Percentiles rank a stretch among this genome's conserved stretches.
These are phyloP conservation scores for Colletotrichum trifolii DNA, from an alignment of 2,329 filamentous ascomycete genomes.

Conservation along the genomic window DNA sequence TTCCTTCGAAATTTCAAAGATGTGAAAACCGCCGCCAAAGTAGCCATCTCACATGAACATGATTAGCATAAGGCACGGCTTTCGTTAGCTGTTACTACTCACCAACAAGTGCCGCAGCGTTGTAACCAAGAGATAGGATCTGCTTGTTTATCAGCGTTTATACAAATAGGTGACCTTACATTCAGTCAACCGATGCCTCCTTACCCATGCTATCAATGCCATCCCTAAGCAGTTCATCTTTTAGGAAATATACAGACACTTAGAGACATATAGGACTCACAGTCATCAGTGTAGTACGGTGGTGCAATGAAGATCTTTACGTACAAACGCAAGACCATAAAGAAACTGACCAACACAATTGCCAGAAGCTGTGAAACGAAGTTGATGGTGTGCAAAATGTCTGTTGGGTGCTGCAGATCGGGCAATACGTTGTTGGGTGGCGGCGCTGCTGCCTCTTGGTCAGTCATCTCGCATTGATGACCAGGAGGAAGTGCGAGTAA, in stretches of 20 bases:
- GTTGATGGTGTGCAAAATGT: constrained; percentile 42
- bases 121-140: constrained; percentile 44
- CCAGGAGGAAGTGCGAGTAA: too few species aligned
- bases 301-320: constrained; percentile 40
- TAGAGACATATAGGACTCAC: constrained; percentile 33
- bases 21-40: not conserved
- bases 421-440: too few species aligned
- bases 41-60: not conserved
- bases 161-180: too few species aligned
- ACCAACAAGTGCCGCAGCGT: constrained; percentile 40
- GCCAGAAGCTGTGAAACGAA: constrained; percentile 43
- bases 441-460: too few species aligned
- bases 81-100: constrained; percentile 9
- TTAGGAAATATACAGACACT: not conserved
- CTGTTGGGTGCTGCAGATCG: constrained; percentile 24
- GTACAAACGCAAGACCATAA: constrained; percentile 41
- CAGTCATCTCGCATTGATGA: too few species aligned
- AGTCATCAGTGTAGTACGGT: constrained; percentile 41
- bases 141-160: too few species aligned
- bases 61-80: not conserved
- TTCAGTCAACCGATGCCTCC: too few species aligned
- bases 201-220: constrained; percentile 16
- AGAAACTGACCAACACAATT: constrained; percentile 40
- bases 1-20: not conserved
- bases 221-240: not conserved